Conservation (phyloP, 768 basidiomycete genomes). For the Lactarius deliciosus region DNA sequence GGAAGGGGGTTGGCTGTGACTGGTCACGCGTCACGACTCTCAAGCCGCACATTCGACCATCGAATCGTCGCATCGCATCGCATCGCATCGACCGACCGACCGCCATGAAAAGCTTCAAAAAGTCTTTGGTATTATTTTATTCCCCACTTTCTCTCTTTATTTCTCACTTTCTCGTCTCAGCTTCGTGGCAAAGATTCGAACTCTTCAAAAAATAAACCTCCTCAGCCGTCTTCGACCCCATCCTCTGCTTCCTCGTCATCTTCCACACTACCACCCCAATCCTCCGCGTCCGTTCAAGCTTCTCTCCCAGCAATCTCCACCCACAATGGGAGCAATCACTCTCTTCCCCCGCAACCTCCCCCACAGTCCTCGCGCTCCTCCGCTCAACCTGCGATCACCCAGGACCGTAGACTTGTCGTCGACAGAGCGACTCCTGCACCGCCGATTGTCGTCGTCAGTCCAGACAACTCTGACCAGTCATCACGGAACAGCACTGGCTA, state of each 20-base stretch:
- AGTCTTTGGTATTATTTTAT: conserved; percentile 61
- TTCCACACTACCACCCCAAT: conserved; percentile 46
- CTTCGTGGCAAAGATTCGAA: conserved; percentile 66
- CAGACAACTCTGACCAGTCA: conserved; percentile 56
- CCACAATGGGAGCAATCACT: conserved; percentile 43
- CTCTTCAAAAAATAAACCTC: conserved; percentile 68
- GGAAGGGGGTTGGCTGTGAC: not conserved
- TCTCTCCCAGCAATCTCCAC: conserved; percentile 38
- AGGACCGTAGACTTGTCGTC: conserved; percentile 63
- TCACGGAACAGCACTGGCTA: conserved; percentile 44
- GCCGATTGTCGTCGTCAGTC: conserved; percentile 84
- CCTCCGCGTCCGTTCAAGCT: conserved; percentile 41
- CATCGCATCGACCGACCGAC: conserved; percentile 3
- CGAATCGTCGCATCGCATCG: conserved; percentile 15
- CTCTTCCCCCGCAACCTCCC: conserved; percentile 42
- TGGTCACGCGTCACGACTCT: conserved; percentile 15
- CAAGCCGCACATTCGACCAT: conserved; percentile 7
- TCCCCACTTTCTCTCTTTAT: conserved; percentile 18
- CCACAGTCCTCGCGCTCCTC: conserved; percentile 43
- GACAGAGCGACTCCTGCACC: conserved; percentile 56
- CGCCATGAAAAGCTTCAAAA: conserved; percentile 81
- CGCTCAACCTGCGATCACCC: conserved; percentile 39
- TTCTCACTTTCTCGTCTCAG: conserved; percentile 40
- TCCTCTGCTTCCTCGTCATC: conserved; percentile 43
- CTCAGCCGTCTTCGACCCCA: conserved; percentile 45